These are phyloP conservation scores for Neonectria hederae DNA, from an alignment of 2,329 filamentous ascomycete genomes.

Conservation along the genomic window DNA sequence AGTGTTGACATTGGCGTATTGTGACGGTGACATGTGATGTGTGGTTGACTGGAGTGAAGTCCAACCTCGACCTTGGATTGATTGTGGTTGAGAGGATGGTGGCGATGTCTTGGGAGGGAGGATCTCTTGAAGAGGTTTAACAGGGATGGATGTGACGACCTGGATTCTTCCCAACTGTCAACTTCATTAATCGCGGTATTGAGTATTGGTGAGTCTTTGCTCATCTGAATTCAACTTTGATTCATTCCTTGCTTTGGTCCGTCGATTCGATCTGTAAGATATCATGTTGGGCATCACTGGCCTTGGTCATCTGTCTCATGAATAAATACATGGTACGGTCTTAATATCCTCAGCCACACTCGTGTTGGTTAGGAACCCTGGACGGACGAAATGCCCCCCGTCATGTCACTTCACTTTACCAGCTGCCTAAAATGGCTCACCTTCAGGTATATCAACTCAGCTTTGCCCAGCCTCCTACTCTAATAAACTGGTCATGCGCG, in stretches of 20 bases:
- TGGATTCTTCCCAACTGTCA: too few species aligned
- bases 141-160: too few species aligned
- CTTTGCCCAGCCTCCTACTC: neutral
- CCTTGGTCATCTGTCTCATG: neutral
- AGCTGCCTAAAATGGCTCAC: conserved; percentile 6
- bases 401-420: neutral
- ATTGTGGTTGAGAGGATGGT: neutral
- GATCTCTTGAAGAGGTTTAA: too few species aligned
- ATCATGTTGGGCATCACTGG: neutral
- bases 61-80: neutral
- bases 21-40: neutral
- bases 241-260: too few species aligned
- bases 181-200: too few species aligned
- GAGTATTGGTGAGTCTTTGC: too few species aligned
- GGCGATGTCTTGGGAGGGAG: neutral
- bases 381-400: too few species aligned
- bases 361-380: neutral
- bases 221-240: too few species aligned
- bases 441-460: neutral
- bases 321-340: neutral
- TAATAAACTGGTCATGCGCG: neutral
- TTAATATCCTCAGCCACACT: neutral
- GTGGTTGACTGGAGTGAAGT: neutral
- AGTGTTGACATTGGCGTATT: neutral
- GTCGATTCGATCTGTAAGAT: neutral